Conservation (phyloP, 352 stramenopile species). For the Phytophthora macrochlamydospora region DNA sequence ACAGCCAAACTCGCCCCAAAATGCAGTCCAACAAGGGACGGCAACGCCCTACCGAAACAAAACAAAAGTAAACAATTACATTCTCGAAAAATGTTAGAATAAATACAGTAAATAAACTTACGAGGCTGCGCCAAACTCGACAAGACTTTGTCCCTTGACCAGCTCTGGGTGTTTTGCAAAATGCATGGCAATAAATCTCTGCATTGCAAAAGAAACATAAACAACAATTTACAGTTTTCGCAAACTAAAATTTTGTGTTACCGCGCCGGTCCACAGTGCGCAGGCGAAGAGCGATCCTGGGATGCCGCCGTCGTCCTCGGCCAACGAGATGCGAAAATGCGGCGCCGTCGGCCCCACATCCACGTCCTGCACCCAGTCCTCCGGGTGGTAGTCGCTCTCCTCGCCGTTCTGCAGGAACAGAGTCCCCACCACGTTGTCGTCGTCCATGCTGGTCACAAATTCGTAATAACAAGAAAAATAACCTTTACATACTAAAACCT, state of each 20-base stretch:
- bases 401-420: conserved; percentile 49
- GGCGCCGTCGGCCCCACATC: conserved; percentile 24
- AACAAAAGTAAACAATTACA: not conserved
- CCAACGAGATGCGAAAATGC: conserved; percentile 46
- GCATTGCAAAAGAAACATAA: not conserved
- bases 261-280: conserved; percentile 52
- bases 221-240: no score
- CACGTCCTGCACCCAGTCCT: conserved; percentile 44
- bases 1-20: conserved; percentile 39
- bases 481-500: no score
- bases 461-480: not conserved
- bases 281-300: conserved; percentile 58
- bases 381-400: conserved; percentile 43
- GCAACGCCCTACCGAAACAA: conserved; percentile 36
- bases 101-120: conserved; percentile 16
- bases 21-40: conserved; percentile 54
- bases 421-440: conserved; percentile 39
- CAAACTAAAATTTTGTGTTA: conserved; percentile 2
- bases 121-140: conserved; percentile 63
- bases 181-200: conserved; percentile 53
- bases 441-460: conserved; percentile 1
- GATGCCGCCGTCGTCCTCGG: conserved; percentile 53
- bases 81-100: no score
- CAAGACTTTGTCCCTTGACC: conserved; percentile 31
- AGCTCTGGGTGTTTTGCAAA: conserved; percentile 42